A percentile compares a stretch with the other conserved stretches of the same genome.
Evolutionary conservation across 306 rosid species (phyloP).

Genomic region (Quercus glauca): DNA sequence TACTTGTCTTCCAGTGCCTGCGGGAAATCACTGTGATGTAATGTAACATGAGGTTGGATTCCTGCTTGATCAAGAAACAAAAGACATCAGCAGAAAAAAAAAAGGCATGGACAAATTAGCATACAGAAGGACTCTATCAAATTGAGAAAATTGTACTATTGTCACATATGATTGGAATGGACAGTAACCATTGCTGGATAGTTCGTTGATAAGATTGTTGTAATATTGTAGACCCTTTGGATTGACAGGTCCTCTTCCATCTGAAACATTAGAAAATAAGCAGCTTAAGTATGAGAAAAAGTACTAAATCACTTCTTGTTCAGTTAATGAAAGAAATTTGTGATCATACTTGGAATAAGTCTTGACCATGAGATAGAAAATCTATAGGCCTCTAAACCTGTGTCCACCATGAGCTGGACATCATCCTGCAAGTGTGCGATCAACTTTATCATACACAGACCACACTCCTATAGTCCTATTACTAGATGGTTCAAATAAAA

Average conservation of each 20-base stretch:
- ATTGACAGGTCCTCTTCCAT: conserved; percentile 68
- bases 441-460: not conserved
- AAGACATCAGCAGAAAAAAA: not conserved
- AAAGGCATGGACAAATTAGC: not conserved
- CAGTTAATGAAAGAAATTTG: not conserved
- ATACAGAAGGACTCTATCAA: not conserved
- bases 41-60: conserved; percentile 75
- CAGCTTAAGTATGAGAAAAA: not conserved
- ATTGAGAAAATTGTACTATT: not conserved
- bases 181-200: conserved; percentile 45
- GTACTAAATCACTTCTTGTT: not conserved
- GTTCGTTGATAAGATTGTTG: conserved; percentile 65
- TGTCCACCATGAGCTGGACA: conserved; percentile 11
- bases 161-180: not conserved
- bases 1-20: conserved; percentile 75
- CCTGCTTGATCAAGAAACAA: conserved; percentile 33
- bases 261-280: conserved; percentile 20
- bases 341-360: conserved; percentile 18
- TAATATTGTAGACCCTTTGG: conserved; percentile 62
- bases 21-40: conserved; percentile 57
- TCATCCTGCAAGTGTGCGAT: conserved; percentile 1
- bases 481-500: not conserved
- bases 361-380: conserved; percentile 21
- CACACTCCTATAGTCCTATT: too few species aligned
- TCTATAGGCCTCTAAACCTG: conserved; percentile 14